A percentile compares a stretch with the other conserved stretches of the same genome.
phyloP scores from a whole-genome alignment of 1,284 basidiomycete genomes.

The Pyrrhoderma noxium region DNA sequence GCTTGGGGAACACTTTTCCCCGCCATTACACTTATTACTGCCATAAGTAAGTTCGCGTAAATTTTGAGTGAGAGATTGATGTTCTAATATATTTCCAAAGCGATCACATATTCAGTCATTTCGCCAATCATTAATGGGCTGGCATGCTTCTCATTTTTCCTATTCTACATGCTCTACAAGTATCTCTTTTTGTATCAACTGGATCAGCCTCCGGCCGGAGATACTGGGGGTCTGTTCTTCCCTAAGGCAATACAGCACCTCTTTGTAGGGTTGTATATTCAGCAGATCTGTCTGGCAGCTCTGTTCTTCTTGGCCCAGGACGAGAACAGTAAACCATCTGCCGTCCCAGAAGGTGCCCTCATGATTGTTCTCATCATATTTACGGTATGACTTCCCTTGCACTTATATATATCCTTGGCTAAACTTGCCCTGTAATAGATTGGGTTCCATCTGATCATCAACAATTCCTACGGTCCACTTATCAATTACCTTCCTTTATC shows the following conservation, averaged over 20 bases:
- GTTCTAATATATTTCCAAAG: conserved; percentile 24
- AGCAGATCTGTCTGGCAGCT: conserved; percentile 75
- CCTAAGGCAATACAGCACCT: conserved; percentile 90
- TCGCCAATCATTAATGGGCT: conserved; percentile 94
- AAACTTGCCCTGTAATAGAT: background rate
- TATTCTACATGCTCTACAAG: conserved; percentile 85
- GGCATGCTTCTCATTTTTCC: conserved; percentile 73
- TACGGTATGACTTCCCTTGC: conserved; percentile 50
- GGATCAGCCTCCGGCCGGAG: conserved; percentile 64
- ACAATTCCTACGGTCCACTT: conserved; percentile 64
- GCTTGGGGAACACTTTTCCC: conserved; percentile 88
- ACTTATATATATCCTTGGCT: background rate
- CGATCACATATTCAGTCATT: conserved; percentile 81
- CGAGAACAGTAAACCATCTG: conserved; percentile 41
- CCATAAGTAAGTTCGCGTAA: conserved; percentile 42
- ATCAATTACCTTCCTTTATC: conserved; percentile 53
- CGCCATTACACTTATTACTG: conserved; percentile 61
- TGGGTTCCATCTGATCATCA: conserved; percentile 56
- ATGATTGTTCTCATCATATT: conserved; percentile 80
- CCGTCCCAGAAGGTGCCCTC: conserved; percentile 68
- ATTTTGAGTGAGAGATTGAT: too few species aligned
- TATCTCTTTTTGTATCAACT: conserved; percentile 81
- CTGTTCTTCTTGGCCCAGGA: conserved; percentile 82
- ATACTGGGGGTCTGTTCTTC: conserved; percentile 95
- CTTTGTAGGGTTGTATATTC: conserved; percentile 87